A percentile compares a stretch with the other conserved stretches of the same genome.
Conservation (phyloP, 352 stramenopile species). For the Globisporangium iwayamae region DNA sequence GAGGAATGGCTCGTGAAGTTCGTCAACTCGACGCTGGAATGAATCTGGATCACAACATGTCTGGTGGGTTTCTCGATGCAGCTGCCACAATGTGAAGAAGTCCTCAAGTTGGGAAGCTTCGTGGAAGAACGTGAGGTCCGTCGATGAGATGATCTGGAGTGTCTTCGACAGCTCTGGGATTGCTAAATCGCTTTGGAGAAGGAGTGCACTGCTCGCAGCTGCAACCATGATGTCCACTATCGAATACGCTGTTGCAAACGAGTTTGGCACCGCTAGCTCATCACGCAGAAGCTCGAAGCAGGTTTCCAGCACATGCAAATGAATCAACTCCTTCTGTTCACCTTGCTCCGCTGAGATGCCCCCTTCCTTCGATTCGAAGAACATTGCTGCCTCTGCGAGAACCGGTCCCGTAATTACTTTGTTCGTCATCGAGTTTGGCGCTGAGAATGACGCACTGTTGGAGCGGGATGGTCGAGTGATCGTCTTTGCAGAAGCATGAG, state of each 20-base stretch:
- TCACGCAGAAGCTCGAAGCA: conserved; percentile 41
- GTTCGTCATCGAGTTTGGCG: not conserved
- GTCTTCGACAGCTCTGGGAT: conserved; percentile 48
- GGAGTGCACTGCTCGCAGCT: conserved; percentile 39
- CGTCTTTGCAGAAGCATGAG: not conserved
- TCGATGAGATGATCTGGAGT: conserved; percentile 77
- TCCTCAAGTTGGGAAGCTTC: conserved; percentile 56
- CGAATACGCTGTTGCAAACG: conserved; percentile 26
- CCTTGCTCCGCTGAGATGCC: not conserved
- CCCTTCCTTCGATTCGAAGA: conserved; percentile 22
- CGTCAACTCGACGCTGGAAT: conserved; percentile 21
- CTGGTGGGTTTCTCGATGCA: conserved; percentile 48
- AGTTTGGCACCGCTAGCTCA: conserved; percentile 20
- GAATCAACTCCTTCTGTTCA: conserved; percentile 28
- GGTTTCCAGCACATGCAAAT: conserved; percentile 49
- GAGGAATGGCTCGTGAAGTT: conserved; percentile 39
- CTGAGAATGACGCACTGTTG: conserved; percentile 11
- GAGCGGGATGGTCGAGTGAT: conserved; percentile 2
- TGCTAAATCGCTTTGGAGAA: conserved; percentile 20
- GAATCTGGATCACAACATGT: conserved; percentile 34
- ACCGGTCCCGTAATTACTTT: conserved; percentile 3
- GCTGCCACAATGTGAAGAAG: conserved; percentile 53
- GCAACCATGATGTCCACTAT: conserved; percentile 54
- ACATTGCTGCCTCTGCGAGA: conserved; percentile 26
- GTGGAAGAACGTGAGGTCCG: conserved; percentile 59